Evolutionary conservation across 768 basidiomycete genomes (phyloP), one percentile per base, ranked within the genome.

Genomic region (Calocybe cyanea): DNA sequence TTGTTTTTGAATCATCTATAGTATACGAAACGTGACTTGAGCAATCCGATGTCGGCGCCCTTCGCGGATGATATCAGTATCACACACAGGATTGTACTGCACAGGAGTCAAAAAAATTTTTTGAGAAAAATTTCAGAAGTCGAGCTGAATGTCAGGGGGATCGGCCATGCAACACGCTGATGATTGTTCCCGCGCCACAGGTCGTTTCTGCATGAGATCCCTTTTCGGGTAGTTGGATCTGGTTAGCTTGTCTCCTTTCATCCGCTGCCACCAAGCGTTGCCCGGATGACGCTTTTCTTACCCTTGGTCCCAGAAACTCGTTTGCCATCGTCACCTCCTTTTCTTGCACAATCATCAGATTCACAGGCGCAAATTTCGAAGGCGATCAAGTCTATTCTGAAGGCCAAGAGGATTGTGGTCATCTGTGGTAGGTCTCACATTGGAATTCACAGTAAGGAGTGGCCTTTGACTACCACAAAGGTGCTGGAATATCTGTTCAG

Each of bases 401-500:
- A 87, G 65, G 87, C 91, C 7, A 85, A 77, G 63, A 77, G 87
- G 41, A 76, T 93, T 57, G 87, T 91, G n/a, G 83, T 92, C 54
- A 79, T 93, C 45, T 89, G 84, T 61, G 91, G 90, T 89, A 47
- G 57, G 84, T 77, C 33, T 51, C 25, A 37, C 31, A 28, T 28
- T 11, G 13, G 9, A 14, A 31, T 28, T 11, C 25, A 6, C 28
- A 10, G 32, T 24, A 28, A 21, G 25, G 42, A 45, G 23, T 28
- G 15, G 25, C 25, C 25, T 25, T 25, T 33, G 33, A 19, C 23
- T 15, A 10, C 31, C 46, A 35, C 32, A 45, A 46, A 90, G 92
- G 91, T 50, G 92, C 92, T 49, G 92, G 92, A 37, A 87, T 93
- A 46, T 92, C 89, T 48, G 88, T 91, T 9, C 77, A 81, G 31